Conservation (phyloP, 192 early-diverging fungal species). For the Anaeromyces robustus region DNA sequence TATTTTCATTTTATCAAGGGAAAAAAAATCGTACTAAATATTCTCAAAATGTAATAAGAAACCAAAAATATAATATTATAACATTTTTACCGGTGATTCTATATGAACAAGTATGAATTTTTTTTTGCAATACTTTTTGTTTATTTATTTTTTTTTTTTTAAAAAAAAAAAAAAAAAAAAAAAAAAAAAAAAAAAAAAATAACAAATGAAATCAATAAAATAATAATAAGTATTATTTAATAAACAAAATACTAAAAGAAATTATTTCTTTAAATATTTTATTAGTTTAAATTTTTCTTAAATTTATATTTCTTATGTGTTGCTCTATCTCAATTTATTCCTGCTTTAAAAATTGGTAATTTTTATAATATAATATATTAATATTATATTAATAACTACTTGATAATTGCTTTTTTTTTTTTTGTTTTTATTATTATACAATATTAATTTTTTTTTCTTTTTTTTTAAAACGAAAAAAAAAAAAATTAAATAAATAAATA, state of each 20-base stretch:
- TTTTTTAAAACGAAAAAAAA: no score
- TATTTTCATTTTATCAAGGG: background rate
- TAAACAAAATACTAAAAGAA: no score
- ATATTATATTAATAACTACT: no score
- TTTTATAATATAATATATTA: background rate
- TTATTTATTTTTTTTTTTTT: no score
- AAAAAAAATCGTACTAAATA: background rate
- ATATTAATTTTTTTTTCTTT: background rate
- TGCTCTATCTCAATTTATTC: slow-evolving; percentile 81
- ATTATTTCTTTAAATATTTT: background rate
- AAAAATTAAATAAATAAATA: background rate
- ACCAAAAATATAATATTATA: slow-evolving; percentile 73
- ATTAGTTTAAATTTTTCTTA: slow-evolving; percentile 85
- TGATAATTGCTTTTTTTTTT: background rate
- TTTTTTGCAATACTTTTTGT: no score
- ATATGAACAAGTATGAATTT: slow-evolving; percentile 47
- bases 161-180: no score
- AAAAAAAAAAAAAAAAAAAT: no score
- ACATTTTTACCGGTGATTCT: slow-evolving; percentile 68
- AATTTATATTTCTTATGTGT: slow-evolving; percentile 90
- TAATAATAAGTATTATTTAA: no score
- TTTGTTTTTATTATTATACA: background rate
- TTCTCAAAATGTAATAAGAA: slow-evolving; percentile 66
- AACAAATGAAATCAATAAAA: no score
- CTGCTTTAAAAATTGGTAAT: slow-evolving; percentile 68